A percentile compares a stretch with the other conserved stretches of the same genome.
Evolutionary conservation across 176 grass and related monocot species (phyloP).

Genomic region (Miscanthus lutarioriparius): DNA sequence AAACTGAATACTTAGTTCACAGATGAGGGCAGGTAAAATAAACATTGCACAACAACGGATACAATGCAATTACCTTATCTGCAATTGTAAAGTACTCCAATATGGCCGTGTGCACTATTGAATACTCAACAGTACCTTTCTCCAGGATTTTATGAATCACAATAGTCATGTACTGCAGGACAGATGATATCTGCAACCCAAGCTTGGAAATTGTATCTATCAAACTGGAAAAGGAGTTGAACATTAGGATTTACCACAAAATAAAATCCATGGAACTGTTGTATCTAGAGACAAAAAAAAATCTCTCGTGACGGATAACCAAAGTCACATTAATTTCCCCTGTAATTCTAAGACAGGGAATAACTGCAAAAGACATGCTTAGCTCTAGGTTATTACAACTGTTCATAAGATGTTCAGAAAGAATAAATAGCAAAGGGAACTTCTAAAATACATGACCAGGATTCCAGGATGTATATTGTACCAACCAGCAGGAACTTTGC

Average conservation of each 20-base stretch:
- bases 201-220: constrained; percentile 89
- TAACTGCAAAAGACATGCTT: background rate
- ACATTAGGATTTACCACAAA: constrained; percentile 8
- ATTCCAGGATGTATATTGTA: background rate
- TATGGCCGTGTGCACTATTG: constrained; percentile 73
- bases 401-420: background rate
- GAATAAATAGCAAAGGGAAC: background rate
- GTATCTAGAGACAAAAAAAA: background rate
- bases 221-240: constrained; percentile 52
- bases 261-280: background rate
- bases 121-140: constrained; percentile 87
- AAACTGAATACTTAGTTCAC: background rate
- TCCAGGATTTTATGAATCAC: constrained; percentile 73
- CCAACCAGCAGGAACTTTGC: constrained; percentile 64
- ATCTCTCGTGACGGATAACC: background rate
- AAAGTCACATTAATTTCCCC: background rate
- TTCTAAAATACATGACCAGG: background rate
- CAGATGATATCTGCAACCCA: constrained; percentile 79
- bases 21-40: background rate
- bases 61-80: constrained; percentile 68
- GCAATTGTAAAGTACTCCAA: constrained; percentile 93
- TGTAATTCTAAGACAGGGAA: background rate
- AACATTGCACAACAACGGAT: background rate
- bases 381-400: background rate
- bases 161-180: constrained; percentile 74